phyloP scores from a whole-genome alignment of 257 asterid species.

The Paraleonurus japonicus region DNA sequence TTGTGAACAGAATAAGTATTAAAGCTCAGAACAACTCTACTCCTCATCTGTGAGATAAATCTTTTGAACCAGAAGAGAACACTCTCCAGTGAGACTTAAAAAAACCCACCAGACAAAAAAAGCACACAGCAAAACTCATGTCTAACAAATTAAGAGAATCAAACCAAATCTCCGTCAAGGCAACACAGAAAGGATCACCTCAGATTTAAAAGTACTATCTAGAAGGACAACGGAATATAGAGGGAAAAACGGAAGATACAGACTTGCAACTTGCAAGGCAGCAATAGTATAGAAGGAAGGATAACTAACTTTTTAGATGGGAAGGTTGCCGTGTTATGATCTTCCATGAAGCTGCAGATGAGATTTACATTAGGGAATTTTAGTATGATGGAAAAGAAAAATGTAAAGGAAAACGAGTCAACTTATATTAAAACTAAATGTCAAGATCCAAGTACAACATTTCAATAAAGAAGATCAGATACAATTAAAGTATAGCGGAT shows the following conservation, averaged over 20 bases:
- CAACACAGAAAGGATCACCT: background rate
- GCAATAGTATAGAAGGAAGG: slow-evolving; percentile 17
- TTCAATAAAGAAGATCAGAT: background rate
- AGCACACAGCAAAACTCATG: background rate
- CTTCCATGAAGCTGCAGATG: slow-evolving; percentile 90
- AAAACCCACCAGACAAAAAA: background rate
- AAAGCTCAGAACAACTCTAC: background rate
- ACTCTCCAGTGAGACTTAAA: background rate
- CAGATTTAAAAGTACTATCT: background rate
- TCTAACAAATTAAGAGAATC: slow-evolving; percentile 1
- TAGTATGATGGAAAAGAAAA: background rate
- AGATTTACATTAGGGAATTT: slow-evolving; percentile 15
- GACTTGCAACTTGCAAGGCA: background rate
- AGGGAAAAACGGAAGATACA: background rate
- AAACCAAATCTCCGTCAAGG: background rate
- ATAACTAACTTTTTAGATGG: slow-evolving; percentile 87
- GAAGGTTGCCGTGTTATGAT: slow-evolving; percentile 97
- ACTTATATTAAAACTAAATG: background rate
- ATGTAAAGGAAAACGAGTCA: background rate
- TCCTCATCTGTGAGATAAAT: slow-evolving; percentile 4
- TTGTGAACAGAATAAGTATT: slow-evolving; percentile 1
- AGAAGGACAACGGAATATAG: background rate
- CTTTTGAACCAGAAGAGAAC: slow-evolving; percentile 3
- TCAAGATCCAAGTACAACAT: background rate
- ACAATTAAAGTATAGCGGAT: slow-evolving; percentile 21